Conservation (phyloP, 2,329 filamentous ascomycete species). For the Nannizziopsis arthrosporioides region DNA sequence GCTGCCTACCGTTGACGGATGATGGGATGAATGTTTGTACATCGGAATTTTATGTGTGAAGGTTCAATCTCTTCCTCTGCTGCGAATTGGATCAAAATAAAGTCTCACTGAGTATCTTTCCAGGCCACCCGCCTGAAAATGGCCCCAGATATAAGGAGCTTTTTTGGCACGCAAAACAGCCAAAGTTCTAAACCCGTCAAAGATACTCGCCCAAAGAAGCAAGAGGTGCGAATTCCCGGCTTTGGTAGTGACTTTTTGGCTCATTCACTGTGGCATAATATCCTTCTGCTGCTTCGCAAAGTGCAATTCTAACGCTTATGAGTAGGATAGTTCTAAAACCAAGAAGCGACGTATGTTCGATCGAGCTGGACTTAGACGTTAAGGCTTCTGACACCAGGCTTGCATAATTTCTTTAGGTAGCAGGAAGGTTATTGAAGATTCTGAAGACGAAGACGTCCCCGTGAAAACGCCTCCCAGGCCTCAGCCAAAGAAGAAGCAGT, state of each 20-base stretch:
- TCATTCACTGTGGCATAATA: constrained; percentile 6
- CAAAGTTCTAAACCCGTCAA: constrained; percentile 41
- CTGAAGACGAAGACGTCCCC: constrained; percentile 57
- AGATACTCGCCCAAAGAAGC: constrained; percentile 29
- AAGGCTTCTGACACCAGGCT: neutral
- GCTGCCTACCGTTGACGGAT: neutral
- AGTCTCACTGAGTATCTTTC: neutral
- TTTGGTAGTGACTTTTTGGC: neutral
- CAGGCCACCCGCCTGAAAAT: constrained; percentile 37
- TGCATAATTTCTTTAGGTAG: constrained; percentile 23
- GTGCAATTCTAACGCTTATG: neutral
- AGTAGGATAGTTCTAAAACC: constrained; percentile 13
- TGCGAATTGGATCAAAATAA: neutral
- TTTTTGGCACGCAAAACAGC: constrained; percentile 69
- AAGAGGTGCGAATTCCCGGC: constrained; percentile 26
- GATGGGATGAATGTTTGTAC: too few relatives aligned
- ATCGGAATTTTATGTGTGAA: neutral
- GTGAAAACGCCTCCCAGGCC: constrained; percentile 28
- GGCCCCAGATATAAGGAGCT: constrained; percentile 77
- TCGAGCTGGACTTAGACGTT: neutral
- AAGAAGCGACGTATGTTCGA: constrained; percentile 27
- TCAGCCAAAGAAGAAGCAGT: constrained; percentile 39
- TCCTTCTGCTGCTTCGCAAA: neutral
- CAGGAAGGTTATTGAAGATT: constrained; percentile 68
- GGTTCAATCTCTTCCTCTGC: neutral